phyloP scores from a whole-genome alignment of 352 stramenopile species.

The Phytophthora ramorum region DNA sequence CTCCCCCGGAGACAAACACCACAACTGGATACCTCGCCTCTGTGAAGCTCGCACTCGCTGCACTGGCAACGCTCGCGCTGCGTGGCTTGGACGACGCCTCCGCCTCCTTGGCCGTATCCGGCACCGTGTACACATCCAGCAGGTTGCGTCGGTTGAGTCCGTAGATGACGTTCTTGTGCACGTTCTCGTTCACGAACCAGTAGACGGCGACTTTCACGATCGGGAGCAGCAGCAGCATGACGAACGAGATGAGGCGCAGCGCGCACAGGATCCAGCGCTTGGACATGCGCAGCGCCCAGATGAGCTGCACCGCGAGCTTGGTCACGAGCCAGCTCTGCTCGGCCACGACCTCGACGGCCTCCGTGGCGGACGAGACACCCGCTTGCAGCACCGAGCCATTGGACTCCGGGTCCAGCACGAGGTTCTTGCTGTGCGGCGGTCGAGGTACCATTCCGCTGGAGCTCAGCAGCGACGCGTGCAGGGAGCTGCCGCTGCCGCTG shows the following conservation, averaged over 20 bases:
- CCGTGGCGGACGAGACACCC: conserved; percentile 45
- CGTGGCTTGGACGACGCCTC: conserved; percentile 22
- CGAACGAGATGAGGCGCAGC: conserved; percentile 70
- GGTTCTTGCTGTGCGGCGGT: conserved; percentile 54
- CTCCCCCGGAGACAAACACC: conserved; percentile 90
- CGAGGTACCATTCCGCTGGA: conserved; percentile 23
- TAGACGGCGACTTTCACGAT: conserved; percentile 67
- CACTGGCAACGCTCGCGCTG: conserved; percentile 16
- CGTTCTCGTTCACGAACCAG: conserved; percentile 58
- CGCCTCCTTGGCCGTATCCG: conserved; percentile 23
- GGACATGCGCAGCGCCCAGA: conserved; percentile 76
- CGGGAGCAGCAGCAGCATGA: conserved; percentile 58
- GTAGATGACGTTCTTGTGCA: conserved; percentile 87
- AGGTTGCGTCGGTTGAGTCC: conserved; percentile 78
- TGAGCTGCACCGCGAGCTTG: conserved; percentile 68
- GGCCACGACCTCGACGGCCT: conserved; percentile 66
- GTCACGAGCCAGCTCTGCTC: conserved; percentile 81
- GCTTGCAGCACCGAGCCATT: conserved; percentile 57
- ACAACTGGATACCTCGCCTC: conserved; percentile 74
- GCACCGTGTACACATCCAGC: conserved; percentile 86
- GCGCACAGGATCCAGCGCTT: conserved; percentile 75
- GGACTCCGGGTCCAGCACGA: conserved; percentile 52
- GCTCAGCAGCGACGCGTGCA: conserved; percentile 31
- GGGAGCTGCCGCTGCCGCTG: conserved; percentile 17
- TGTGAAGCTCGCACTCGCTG: conserved; percentile 25